Evolutionary conservation across 2,329 filamentous ascomycete species (phyloP).

Genomic region (Didymellaceae sp.): DNA sequence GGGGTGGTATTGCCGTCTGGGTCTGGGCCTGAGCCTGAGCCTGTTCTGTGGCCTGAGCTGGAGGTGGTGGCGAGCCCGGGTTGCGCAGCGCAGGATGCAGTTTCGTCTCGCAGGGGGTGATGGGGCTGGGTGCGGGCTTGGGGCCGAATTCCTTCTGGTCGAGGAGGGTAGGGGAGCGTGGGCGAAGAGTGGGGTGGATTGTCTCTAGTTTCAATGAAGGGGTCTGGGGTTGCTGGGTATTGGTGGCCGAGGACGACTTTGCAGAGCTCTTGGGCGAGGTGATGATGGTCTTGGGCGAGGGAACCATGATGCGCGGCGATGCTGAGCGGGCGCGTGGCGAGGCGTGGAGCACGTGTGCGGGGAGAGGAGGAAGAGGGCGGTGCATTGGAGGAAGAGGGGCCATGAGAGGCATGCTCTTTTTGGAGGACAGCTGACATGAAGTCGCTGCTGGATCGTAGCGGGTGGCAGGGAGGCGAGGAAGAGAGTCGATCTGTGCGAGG

Average conservation of each 20-base stretch:
- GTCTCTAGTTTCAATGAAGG: slow-evolving; percentile 16
- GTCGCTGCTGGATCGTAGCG: slow-evolving; percentile 1
- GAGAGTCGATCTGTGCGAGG: slow-evolving; percentile 25
- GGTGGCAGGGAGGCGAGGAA: slow-evolving; percentile 14
- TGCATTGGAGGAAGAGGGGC: slow-evolving; percentile 28
- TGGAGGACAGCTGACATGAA: slow-evolving; percentile 8
- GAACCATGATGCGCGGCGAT: slow-evolving; percentile 22
- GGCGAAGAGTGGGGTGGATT: slow-evolving; percentile 24
- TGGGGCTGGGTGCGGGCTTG: slow-evolving; percentile 3
- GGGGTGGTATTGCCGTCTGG: neutral
- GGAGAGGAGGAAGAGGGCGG: slow-evolving; percentile 35
- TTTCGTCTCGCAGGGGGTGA: slow-evolving; percentile 14
- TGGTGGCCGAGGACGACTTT: neutral
- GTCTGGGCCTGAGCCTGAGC: no score
- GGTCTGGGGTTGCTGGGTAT: slow-evolving; percentile 1
- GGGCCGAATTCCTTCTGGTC: slow-evolving; percentile 16
- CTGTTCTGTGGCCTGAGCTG: slow-evolving; percentile 3
- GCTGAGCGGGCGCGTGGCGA: slow-evolving; percentile 25
- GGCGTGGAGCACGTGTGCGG: slow-evolving; percentile 15
- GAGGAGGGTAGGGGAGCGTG: slow-evolving; percentile 18
- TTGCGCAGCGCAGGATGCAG: slow-evolving; percentile 29
- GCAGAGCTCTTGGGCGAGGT: slow-evolving; percentile 9
- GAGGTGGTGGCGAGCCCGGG: no score
- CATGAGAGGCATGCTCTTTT: slow-evolving; percentile 18
- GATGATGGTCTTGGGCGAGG: neutral